These are phyloP conservation scores for Rhododendron williamsianum DNA, from an alignment of 148 eudicot genomes.

Conservation along the genomic window DNA sequence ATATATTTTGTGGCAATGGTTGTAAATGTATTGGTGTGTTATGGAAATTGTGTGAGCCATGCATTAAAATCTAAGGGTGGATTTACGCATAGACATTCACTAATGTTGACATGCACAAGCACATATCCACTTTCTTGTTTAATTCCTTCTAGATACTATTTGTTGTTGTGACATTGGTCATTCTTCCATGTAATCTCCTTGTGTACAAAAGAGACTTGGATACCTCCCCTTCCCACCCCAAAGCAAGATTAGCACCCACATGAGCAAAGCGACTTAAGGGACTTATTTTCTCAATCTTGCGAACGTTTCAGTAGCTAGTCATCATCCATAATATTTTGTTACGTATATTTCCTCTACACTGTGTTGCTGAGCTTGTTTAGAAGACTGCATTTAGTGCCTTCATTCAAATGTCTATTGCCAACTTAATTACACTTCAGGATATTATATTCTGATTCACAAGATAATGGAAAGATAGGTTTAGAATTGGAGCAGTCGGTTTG, in stretches of 20 bases:
- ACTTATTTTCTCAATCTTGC: background rate
- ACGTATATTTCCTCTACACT: background rate
- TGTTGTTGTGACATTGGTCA: background rate
- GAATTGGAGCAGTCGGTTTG: background rate
- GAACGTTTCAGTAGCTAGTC: background rate
- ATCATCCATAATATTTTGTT: background rate
- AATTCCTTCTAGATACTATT: background rate
- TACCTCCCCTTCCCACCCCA: background rate
- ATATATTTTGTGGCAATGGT: background rate
- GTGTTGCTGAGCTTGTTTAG: background rate
- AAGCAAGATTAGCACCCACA: background rate
- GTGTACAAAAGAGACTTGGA: background rate
- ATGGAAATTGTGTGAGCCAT: background rate
- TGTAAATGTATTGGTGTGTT: background rate
- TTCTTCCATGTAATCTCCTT: background rate
- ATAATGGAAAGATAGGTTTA: background rate
- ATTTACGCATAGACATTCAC: background rate
- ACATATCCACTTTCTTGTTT: background rate
- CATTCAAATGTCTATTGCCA: background rate
- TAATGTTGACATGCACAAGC: background rate
- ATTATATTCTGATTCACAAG: background rate
- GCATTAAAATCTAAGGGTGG: background rate
- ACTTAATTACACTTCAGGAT: background rate
- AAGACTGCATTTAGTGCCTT: background rate
- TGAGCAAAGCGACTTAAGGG: background rate